A percentile compares a stretch with the other conserved stretches of the same genome.
Conservation (phyloP, 2,329 filamentous ascomycete genomes). For the Cephalotrichum gorgonifer region DNA sequence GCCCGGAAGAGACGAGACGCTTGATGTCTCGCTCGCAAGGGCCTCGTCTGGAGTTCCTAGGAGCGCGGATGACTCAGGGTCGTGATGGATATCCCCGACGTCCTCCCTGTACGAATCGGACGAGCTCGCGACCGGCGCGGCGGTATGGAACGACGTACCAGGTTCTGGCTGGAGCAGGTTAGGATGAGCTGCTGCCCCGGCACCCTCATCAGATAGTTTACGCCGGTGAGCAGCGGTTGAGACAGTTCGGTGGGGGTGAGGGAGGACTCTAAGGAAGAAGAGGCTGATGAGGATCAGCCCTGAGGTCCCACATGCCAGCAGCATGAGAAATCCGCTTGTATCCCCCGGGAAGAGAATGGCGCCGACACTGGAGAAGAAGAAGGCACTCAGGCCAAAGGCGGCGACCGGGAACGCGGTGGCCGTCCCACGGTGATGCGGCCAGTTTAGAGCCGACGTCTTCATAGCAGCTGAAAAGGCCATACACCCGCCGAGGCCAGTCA, state of each 20-base stretch:
- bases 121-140: conserved; percentile 14
- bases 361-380: conserved; percentile 84
- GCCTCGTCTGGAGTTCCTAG: conserved; percentile 16
- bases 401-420: conserved; percentile 90
- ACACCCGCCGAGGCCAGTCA: conserved; percentile 83
- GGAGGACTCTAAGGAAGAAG: conserved; percentile 74
- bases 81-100: neutral
- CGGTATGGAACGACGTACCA: conserved; percentile 46
- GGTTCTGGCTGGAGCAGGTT: conserved; percentile 36
- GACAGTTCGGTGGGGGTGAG: conserved; percentile 47
- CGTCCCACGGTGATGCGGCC: conserved; percentile 81
- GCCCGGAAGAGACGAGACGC: conserved; percentile 39
- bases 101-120: conserved; percentile 11
- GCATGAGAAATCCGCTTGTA: conserved; percentile 68
- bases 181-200: conserved; percentile 8
- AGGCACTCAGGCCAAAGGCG: conserved; percentile 87
- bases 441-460: conserved; percentile 82
- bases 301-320: conserved; percentile 73
- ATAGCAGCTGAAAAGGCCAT: conserved; percentile 82
- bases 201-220: neutral
- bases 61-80: neutral
- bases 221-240: conserved; percentile 27
- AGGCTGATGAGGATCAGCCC: conserved; percentile 65
- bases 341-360: conserved; percentile 71
- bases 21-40: conserved; percentile 62